Evolutionary conservation across 768 basidiomycete species (phyloP).

Genomic region (Leccinum subtestaceum): DNA sequence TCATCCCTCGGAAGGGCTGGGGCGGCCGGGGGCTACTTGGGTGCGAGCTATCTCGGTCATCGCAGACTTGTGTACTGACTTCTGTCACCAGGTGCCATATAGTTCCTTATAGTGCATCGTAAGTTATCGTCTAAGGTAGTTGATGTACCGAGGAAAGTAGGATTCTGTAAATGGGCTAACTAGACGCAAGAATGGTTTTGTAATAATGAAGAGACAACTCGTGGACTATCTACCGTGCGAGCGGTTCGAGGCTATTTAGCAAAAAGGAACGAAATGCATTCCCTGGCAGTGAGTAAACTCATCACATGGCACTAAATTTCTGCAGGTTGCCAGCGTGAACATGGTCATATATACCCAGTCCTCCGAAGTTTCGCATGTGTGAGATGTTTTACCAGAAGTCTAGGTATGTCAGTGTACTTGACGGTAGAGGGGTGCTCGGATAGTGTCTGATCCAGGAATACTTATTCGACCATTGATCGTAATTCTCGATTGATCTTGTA

Average conservation of each 20-base stretch:
- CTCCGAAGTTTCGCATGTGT: slow-evolving; percentile 28
- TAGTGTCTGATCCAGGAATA: slow-evolving; percentile 10
- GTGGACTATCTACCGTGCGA: not conserved
- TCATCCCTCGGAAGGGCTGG: slow-evolving; percentile 77
- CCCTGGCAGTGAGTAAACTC: not conserved
- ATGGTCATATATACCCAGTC: slow-evolving; percentile 21
- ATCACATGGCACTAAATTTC: not conserved
- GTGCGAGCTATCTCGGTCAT: slow-evolving; percentile 38
- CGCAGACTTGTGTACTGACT: slow-evolving; percentile 3
- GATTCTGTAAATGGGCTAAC: not conserved
- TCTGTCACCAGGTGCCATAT: slow-evolving; percentile 53
- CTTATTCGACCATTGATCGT: not conserved
- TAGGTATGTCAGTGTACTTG: slow-evolving; percentile 42
- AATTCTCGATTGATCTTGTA: not conserved
- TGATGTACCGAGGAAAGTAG: not conserved
- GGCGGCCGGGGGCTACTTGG: slow-evolving; percentile 85
- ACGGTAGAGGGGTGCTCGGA: slow-evolving; percentile 44
- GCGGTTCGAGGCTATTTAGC: not conserved
- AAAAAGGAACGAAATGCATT: not conserved
- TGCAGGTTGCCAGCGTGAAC: slow-evolving; percentile 1
- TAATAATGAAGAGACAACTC: not conserved
- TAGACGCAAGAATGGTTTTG: not conserved
- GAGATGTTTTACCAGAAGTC: slow-evolving; percentile 42
- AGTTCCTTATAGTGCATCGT: slow-evolving; percentile 42
- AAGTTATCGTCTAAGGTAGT: not conserved